Percentiles rank a stretch among this genome's conserved stretches.
Conservation (phyloP, 2,329 filamentous ascomycete species). For the Microcyclosporella mali region DNA sequence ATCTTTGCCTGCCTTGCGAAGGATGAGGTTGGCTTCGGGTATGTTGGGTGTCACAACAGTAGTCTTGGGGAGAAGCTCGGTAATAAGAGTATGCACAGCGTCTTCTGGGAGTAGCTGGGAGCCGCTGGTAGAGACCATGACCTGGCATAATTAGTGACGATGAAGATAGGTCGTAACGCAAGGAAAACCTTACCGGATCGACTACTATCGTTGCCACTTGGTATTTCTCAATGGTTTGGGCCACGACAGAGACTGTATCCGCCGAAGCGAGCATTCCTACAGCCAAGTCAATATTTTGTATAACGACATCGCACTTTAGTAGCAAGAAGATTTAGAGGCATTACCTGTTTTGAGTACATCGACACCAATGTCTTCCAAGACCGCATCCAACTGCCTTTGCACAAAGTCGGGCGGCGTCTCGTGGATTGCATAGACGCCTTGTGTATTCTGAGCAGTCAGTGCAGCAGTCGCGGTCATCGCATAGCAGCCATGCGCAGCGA, state of each 20-base stretch:
- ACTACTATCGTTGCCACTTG: conserved; percentile 57
- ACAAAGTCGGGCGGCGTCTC: conserved; percentile 73
- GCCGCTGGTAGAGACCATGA: conserved; percentile 87
- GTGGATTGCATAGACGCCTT: conserved; percentile 75
- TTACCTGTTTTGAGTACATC: conserved; percentile 89
- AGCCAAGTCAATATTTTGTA: conserved; percentile 10
- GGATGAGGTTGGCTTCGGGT: conserved; percentile 63
- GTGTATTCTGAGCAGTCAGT: conserved; percentile 91
- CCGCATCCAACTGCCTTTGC: conserved; percentile 76
- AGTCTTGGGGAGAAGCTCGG: conserved; percentile 57
- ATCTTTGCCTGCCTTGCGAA: conserved; percentile 47
- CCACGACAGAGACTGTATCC: conserved; percentile 63
- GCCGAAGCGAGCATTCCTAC: conserved; percentile 78
- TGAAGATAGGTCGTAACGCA: neutral
- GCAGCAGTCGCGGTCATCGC: conserved; percentile 94
- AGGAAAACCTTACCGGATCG: conserved; percentile 58
- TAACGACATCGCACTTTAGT: neutral
- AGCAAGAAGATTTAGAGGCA: conserved; percentile 17
- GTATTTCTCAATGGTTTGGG: conserved; percentile 55
- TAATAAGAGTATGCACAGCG: conserved; percentile 57
- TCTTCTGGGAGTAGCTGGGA: conserved; percentile 59
- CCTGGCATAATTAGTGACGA: conserved; percentile 45
- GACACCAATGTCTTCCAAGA: conserved; percentile 73
- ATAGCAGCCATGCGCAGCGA: conserved; percentile 82
- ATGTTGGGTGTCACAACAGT: conserved; percentile 72